A percentile compares a stretch with the other conserved stretches of the same genome.
Evolutionary conservation across 495 filamentous ascomycete genomes (phyloP).

Genomic region (Amniculicola lignicola): DNA sequence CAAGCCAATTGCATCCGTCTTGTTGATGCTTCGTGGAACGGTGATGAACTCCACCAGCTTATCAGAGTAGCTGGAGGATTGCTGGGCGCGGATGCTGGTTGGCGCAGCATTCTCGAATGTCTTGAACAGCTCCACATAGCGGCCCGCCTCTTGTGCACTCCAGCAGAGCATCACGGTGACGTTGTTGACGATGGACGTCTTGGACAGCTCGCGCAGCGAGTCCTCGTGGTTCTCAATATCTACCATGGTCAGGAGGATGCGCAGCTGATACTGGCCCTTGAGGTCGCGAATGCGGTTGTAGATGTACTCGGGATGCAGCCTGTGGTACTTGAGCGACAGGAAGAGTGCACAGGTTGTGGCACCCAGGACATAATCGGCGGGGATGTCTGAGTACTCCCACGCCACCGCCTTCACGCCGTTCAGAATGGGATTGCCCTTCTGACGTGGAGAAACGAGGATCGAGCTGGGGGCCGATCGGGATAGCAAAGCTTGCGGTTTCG

Average conservation of each 20-base stretch:
- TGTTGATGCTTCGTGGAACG: slow-evolving; percentile 83
- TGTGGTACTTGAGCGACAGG: slow-evolving; percentile 94
- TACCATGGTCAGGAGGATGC: slow-evolving; percentile 83
- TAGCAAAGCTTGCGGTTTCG: slow-evolving; percentile 78
- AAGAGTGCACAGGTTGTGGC: slow-evolving; percentile 87
- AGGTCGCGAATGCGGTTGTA: slow-evolving; percentile 83
- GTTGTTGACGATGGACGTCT: slow-evolving; percentile 87
- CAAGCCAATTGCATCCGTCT: slow-evolving; percentile 83
- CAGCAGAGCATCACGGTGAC: slow-evolving; percentile 90
- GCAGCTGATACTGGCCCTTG: slow-evolving; percentile 75
- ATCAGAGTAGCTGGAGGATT: slow-evolving; percentile 78
- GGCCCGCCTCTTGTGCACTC: slow-evolving; percentile 85
- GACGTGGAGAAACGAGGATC: slow-evolving; percentile 78
- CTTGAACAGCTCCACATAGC: slow-evolving; percentile 93
- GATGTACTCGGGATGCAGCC: slow-evolving; percentile 95
- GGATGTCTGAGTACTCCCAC: slow-evolving; percentile 96
- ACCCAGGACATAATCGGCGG: slow-evolving; percentile 88
- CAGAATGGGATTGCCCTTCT: slow-evolving; percentile 94
- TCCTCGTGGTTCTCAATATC: slow-evolving; percentile 89
- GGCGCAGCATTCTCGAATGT: slow-evolving; percentile 83
- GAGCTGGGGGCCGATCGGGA: slow-evolving; percentile 65
- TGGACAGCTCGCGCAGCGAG: slow-evolving; percentile 73
- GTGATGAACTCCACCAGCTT: slow-evolving; percentile 93
- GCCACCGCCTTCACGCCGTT: slow-evolving; percentile 75
- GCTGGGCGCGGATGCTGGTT: slow-evolving; percentile 74